A percentile compares a stretch with the other conserved stretches of the same genome.
Conservation (phyloP, 495 filamentous ascomycete genomes). For the Friedmanniomyces simplex region DNA sequence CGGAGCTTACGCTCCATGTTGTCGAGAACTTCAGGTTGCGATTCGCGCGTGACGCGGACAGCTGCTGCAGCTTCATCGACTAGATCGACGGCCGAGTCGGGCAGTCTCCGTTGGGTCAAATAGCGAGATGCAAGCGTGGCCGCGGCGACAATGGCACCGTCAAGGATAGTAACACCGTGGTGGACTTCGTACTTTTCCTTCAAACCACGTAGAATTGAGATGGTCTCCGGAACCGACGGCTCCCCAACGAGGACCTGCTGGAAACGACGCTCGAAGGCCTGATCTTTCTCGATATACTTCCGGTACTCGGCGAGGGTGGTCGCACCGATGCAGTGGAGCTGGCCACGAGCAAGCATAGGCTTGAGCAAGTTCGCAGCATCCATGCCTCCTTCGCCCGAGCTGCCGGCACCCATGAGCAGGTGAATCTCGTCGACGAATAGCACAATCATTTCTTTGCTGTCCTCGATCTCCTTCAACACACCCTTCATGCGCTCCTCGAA, state of each 20-base stretch:
- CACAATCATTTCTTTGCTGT: conserved; percentile 94
- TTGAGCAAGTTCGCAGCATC: conserved; percentile 96
- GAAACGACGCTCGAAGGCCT: conserved; percentile 95
- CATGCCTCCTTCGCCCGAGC: conserved; percentile 93
- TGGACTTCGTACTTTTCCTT: conserved; percentile 98
- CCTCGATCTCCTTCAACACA: conserved; percentile 89
- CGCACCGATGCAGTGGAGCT: conserved; percentile 94
- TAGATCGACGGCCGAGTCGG: conserved; percentile 91
- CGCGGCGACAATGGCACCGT: conserved; percentile 83
- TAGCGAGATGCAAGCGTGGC: conserved; percentile 86
- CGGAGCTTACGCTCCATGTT: conserved; percentile 78
- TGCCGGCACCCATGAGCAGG: conserved; percentile 92
- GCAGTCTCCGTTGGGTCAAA: conserved; percentile 77
- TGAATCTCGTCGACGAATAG: conserved; percentile 98
- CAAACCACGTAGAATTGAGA: conserved; percentile 91
- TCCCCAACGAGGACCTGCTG: conserved; percentile 96
- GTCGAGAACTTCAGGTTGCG: conserved; percentile 88
- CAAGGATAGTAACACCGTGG: conserved; percentile 91
- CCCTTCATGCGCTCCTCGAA: conserved; percentile 99
- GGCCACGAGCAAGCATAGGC: conserved; percentile 90
- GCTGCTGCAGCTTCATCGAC: conserved; percentile 95
- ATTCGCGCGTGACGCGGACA: conserved; percentile 87
- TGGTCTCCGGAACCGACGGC: conserved; percentile 74
- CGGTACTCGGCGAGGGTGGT: conserved; percentile 92
- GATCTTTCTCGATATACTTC: conserved; percentile 98